Evolutionary conservation across 192 early-diverging fungal species (phyloP).

Genomic region (Spizellomyces sp.): DNA sequence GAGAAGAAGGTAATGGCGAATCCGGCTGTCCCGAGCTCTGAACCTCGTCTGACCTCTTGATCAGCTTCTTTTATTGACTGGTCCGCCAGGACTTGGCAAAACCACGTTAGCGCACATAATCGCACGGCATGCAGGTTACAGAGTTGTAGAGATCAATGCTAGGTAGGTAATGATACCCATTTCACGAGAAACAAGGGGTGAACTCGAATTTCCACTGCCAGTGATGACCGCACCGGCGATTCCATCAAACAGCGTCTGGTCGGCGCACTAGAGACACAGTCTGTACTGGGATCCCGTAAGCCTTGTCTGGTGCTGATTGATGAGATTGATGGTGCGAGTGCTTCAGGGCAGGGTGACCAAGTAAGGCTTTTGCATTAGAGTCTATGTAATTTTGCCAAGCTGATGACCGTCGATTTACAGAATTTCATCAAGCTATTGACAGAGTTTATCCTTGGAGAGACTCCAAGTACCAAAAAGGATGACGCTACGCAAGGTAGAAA

Average conservation of each 20-base stretch:
- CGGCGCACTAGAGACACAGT: conserved; percentile 77
- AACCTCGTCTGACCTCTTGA: conserved; percentile 18
- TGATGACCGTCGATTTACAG: conserved; percentile 36
- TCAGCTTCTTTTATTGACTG: conserved; percentile 71
- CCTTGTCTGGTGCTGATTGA: conserved; percentile 91
- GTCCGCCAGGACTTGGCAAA: conserved; percentile 94
- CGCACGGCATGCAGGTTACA: conserved; percentile 88
- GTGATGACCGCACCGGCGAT: conserved; percentile 91
- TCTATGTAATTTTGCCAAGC: background rate
- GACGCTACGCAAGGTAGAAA: no score
- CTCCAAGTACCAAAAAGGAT: background rate
- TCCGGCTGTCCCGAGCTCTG: background rate
- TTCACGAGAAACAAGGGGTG: background rate
- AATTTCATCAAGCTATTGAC: conserved; percentile 84
- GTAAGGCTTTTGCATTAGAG: conserved; percentile 28
- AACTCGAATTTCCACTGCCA: conserved; percentile 27
- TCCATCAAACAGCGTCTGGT: conserved; percentile 70
- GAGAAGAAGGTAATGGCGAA: conserved; percentile 53
- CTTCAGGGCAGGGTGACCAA: conserved; percentile 64
- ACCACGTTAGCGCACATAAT: conserved; percentile 95
- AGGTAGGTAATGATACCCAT: conserved; percentile 20
- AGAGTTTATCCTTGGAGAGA: conserved; percentile 47
- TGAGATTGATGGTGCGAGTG: conserved; percentile 91
- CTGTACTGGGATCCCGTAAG: conserved; percentile 61
- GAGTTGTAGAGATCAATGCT: conserved; percentile 92